Evolutionary conservation across 2,329 filamentous ascomycete species (phyloP), one percentile per base, ranked within the genome.

Genomic region (Phyllosticta ampelicida): DNA sequence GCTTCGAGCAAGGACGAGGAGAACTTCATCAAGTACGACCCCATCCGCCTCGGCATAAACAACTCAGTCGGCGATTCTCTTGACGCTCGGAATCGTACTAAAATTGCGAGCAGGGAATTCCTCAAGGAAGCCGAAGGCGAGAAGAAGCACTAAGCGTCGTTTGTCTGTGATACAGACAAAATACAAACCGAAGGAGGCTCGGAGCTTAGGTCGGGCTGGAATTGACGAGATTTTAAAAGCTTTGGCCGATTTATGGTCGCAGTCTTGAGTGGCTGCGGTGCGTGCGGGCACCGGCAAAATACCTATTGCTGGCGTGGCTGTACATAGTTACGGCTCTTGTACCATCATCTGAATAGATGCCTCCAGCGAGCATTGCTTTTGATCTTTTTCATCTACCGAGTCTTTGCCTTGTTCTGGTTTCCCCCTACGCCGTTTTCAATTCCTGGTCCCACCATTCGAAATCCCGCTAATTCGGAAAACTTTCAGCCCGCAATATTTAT

Each of bases 1-100:
- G 83, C 83, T 56, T 75, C 76, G 67, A 85, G 80, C 75, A 84
- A 84, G 73, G 83, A 85, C 65, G 83, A 86, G 75, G 83, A 85
- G 75, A 78, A 79, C 67, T 86, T 86, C 72, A 83, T 86, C 68
- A 80, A 84, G 83, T 86, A 80, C 62, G 80, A 54, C 13, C 13
- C 16, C 3, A 6, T 5, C 36, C 36, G 13, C 23, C 36, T n/a
- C 8, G 29, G 21, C n/a, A 21, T 18, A 20, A 16, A 5, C 11
- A 19, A 28, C 21, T 9, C 18, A 10, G 8, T 26, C 3, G 18
- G 9, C n/a, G n/a, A n/a, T n/a, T n/a, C 8, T 16, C 28, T 8
- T 13, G 9, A 9, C 21, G 26, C 16, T 19, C 20, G 54, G 16
- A 19, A 36, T 10, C 10, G 13, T 13, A 18, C 23, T 52, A 36